A percentile compares a stretch with the other conserved stretches of the same genome.
Conservation (phyloP, 2,329 filamentous ascomycete species). For the Fonsecaea erecta region DNA sequence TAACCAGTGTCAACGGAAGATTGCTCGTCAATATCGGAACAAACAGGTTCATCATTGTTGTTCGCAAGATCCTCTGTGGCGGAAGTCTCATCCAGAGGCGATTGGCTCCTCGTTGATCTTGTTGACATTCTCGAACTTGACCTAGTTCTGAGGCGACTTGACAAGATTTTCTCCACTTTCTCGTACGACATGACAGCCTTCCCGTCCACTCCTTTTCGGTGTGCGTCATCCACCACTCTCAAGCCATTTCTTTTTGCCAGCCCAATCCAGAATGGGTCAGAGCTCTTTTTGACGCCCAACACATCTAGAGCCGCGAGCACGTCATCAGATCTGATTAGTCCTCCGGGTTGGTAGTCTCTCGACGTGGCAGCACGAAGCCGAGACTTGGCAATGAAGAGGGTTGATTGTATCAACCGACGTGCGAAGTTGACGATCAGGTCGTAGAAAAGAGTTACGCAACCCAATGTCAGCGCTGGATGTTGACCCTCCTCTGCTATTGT, state of each 20-base stretch:
- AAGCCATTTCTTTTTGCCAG: slow-evolving; percentile 59
- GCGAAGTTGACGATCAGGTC: slow-evolving; percentile 70
- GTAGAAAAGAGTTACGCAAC: slow-evolving; percentile 77
- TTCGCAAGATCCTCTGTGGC: neutral
- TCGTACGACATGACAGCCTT: slow-evolving; percentile 22
- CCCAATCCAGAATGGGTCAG: slow-evolving; percentile 57
- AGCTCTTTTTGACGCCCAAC: slow-evolving; percentile 53
- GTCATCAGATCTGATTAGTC: slow-evolving; percentile 53
- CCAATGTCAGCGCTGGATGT: slow-evolving; percentile 72
- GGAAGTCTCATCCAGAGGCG: neutral
- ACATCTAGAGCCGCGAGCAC: slow-evolving; percentile 61
- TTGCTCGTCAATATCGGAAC: neutral
- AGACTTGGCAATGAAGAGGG: slow-evolving; percentile 72
- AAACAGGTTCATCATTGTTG: neutral
- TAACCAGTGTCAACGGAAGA: neutral
- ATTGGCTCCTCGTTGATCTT: neutral
- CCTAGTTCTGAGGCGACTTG: slow-evolving; percentile 15
- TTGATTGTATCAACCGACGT: slow-evolving; percentile 69
- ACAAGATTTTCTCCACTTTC: slow-evolving; percentile 38
- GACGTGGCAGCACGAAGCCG: slow-evolving; percentile 61
- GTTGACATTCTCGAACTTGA: slow-evolving; percentile 12
- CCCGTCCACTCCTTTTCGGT: slow-evolving; percentile 27
- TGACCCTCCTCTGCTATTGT: slow-evolving; percentile 58
- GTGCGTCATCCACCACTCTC: slow-evolving; percentile 45
- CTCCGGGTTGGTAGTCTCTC: slow-evolving; percentile 41